Conservation (phyloP, 768 basidiomycete genomes). For the Tubosaeta brunneosetosa region DNA sequence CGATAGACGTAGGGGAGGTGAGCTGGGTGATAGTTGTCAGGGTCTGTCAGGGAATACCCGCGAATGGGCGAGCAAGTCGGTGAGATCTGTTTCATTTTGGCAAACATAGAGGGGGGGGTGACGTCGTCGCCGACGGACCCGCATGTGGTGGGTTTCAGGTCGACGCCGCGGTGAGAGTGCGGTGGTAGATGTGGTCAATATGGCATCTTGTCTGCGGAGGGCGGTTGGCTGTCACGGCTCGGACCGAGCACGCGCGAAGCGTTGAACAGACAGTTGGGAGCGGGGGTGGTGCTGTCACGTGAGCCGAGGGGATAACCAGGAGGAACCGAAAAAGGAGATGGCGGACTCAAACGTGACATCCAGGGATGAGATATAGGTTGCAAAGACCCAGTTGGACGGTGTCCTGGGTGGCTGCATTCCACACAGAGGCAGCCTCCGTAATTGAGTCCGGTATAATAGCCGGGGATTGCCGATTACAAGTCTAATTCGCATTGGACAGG, state of each 20-base stretch:
- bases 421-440: no score
- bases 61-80: no score
- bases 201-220: no score
- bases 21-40: no score
- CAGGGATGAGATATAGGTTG: no score
- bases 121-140: neutral
- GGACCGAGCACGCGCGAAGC: no score
- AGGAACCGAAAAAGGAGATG: neutral
- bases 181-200: neutral
- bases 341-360: neutral
- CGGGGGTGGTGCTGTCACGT: neutral
- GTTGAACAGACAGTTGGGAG: no score
- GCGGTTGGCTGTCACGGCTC: no score
- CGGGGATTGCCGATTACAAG: neutral
- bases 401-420: neutral
- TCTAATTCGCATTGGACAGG: neutral
- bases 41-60: neutral
- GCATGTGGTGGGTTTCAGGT: neutral
- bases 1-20: neutral
- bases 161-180: constrained; percentile 2
- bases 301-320: neutral
- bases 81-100: neutral
- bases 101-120: neutral
- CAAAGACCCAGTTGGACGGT: no score
- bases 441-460: no score